Conservation (phyloP, 2,329 filamentous ascomycete species). For the Sporothrix humicola region DNA sequence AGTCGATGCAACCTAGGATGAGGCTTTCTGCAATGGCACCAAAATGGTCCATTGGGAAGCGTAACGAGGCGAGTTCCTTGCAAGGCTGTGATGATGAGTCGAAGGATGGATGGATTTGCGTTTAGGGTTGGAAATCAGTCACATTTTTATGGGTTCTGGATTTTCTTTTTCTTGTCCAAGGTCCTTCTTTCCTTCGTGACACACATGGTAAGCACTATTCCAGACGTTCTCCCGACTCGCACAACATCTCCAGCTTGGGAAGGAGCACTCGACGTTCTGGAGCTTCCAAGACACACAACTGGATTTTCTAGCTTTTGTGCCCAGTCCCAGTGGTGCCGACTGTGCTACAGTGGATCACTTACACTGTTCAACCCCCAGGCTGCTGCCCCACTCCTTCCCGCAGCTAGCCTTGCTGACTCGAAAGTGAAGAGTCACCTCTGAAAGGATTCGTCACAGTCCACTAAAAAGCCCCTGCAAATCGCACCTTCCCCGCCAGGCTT, state of each 20-base stretch:
- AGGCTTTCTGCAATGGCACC: neutral
- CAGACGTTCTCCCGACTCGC: neutral
- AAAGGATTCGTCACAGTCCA: neutral
- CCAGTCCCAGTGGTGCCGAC: neutral
- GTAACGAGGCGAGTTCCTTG: too few species aligned
- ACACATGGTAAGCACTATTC: neutral
- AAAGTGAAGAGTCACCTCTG: slow-evolving; percentile 7
- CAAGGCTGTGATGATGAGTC: slow-evolving; percentile 5
- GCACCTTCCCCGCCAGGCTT: neutral
- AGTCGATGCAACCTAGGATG: neutral
- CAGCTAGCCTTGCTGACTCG: slow-evolving; percentile 3
- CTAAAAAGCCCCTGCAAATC: neutral
- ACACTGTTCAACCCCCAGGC: too few species aligned
- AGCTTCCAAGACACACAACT: neutral
- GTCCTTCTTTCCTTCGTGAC: slow-evolving; percentile 15
- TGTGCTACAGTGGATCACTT: too few species aligned
- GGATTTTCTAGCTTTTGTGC: neutral
- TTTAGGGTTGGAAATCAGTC: neutral
- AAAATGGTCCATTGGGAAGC: neutral
- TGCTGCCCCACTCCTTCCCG: neutral
- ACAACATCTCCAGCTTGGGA: slow-evolving; percentile 12
- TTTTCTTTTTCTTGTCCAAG: too few species aligned
- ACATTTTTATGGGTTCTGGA: neutral
- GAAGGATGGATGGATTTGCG: neutral
- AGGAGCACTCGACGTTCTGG: neutral